Base-by-base conservation (phyloP, 371 early-diverging fungal species). In the Nosema granulosis region DNA sequence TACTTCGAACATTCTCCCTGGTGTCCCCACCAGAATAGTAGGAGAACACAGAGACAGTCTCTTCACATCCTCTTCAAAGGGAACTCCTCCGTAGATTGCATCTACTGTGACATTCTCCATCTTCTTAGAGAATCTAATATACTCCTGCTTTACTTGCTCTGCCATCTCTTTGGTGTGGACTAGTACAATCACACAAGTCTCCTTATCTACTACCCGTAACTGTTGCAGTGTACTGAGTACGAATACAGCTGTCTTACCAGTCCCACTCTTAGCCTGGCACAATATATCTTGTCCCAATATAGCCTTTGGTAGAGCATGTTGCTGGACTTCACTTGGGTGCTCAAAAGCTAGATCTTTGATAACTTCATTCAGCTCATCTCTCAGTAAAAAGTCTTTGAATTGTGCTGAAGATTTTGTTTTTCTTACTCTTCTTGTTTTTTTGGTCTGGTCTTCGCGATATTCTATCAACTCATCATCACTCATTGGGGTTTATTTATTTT, bases 261-360 rank as follows among this genome's bases (percentile, higher is more conserved):
- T 93, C 38, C 97, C 97, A 4, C 96, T 96, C 74, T 92, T 90
- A 0, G 96, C 92, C 80, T 94, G 92, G 34, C 94, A 89, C 31
- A 95, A 89, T 13, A 91, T 88, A 86, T 95, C 94, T 49, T 70
- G 71, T 51, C 77, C 76, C 18, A 37, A 26, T 9, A 84, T 28
- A 6, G 74, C 71, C 38, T 73, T 72, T 13, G 81, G 81, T 26
- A 81, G 75, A 11, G 77, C 78, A 20, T 49, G 28, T 38, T 56
- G 65, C 62, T 84, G 84, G 50, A 84, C 81, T 32, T 79, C 71
- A 13, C 77, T 68, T 32, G 96, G 97, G 88, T 95, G 95, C 87
- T 95, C 95, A 84, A 94, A 95, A 87, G 95, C 95, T 82, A 93
- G 93, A 85, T 94, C 95, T 34, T 91, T 91, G 79, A 94, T 94